Evolutionary conservation across 352 stramenopile genomes (phyloP).

Genomic region (Discostella stelligera): DNA sequence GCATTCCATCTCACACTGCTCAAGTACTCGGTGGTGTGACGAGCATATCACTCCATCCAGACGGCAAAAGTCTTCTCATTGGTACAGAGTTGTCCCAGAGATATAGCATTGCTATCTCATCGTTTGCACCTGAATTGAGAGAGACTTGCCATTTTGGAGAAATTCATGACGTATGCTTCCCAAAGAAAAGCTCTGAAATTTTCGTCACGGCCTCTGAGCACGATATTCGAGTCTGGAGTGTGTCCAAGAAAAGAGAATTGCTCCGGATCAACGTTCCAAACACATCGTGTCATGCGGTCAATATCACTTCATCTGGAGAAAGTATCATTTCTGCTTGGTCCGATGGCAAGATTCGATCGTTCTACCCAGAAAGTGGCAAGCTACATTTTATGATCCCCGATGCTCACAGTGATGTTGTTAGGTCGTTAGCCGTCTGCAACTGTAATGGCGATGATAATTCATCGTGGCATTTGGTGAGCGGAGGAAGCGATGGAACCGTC

Average conservation of each 20-base stretch:
- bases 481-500: constrained; percentile 91
- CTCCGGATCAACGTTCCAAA: constrained; percentile 95
- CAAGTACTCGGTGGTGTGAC: constrained; percentile 90
- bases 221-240: constrained; percentile 96
- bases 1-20: constrained; percentile 82
- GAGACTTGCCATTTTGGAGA: constrained; percentile 61
- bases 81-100: constrained; percentile 93
- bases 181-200: constrained; percentile 89
- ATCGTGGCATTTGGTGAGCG: constrained; percentile 89
- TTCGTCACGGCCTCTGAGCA: constrained; percentile 92
- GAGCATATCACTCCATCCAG: constrained; percentile 82
- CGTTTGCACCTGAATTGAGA: constrained; percentile 79
- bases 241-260: constrained; percentile 89
- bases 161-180: constrained; percentile 95
- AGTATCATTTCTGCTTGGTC: constrained; percentile 94
- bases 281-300: constrained; percentile 93
- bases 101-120: constrained; percentile 84
- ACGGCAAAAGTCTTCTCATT: constrained; percentile 84
- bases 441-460: constrained; percentile 38
- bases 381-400: constrained; percentile 93
- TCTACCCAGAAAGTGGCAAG: constrained; percentile 94
- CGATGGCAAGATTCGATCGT: constrained; percentile 95
- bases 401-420: constrained; percentile 93
- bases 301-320: constrained; percentile 86
- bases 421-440: constrained; percentile 88